phyloP scores from a whole-genome alignment of 2,329 filamentous ascomycete genomes.

The Stenocarpella maydis region DNA sequence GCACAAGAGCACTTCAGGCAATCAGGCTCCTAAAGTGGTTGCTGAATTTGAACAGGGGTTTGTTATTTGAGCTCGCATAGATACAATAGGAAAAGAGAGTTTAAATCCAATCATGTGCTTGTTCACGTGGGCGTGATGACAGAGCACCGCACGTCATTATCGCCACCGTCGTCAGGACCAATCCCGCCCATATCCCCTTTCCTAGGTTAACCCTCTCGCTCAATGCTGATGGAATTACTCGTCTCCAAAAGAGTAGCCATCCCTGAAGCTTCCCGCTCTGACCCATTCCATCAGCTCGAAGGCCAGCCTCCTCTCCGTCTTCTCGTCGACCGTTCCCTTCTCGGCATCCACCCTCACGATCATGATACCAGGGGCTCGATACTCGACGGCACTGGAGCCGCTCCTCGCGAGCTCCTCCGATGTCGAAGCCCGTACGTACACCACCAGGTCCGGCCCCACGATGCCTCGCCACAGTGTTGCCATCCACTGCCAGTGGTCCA shows the following conservation, averaged over 20 bases:
- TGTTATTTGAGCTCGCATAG: background rate
- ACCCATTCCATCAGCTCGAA: slow-evolving; percentile 93
- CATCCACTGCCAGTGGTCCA: slow-evolving; percentile 99
- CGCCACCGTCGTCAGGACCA: slow-evolving; percentile 7
- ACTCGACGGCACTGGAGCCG: slow-evolving; percentile 60
- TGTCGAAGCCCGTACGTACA: slow-evolving; percentile 63
- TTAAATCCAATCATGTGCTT: slow-evolving; percentile 10
- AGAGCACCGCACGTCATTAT: background rate
- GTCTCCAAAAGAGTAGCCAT: slow-evolving; percentile 37
- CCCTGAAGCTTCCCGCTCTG: slow-evolving; percentile 54
- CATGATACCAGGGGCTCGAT: slow-evolving; percentile 62
- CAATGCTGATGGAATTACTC: background rate
- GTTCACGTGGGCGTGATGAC: slow-evolving; percentile 10
- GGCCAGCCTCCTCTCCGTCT: slow-evolving; percentile 75
- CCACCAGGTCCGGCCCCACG: slow-evolving; percentile 80
- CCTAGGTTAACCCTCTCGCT: background rate
- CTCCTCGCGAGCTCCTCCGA: slow-evolving; percentile 47
- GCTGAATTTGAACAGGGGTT: background rate
- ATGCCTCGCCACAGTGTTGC: slow-evolving; percentile 91
- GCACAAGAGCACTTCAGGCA: background rate
- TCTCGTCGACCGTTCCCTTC: slow-evolving; percentile 65
- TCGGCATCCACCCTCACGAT: slow-evolving; percentile 58
- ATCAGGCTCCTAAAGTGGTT: background rate
- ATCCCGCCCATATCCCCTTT: background rate
- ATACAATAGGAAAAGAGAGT: background rate